Evolutionary conservation across 176 grass and related monocot species (phyloP).

Genomic region (Areca catechu): DNA sequence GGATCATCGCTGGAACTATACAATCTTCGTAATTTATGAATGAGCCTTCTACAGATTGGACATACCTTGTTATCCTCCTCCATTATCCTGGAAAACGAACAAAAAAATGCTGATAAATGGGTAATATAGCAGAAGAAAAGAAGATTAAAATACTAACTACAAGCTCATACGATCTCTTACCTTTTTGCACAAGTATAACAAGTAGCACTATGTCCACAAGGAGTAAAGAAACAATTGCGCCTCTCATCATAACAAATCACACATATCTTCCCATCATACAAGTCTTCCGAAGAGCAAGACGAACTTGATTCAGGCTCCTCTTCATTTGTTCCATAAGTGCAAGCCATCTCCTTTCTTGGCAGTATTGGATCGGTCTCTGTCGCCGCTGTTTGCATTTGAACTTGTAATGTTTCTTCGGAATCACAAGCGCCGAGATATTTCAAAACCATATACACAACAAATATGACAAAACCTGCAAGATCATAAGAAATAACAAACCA

Average conservation of each 20-base stretch:
- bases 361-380: slow-evolving; percentile 33
- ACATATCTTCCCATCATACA: slow-evolving; percentile 40
- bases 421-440: slow-evolving; percentile 21
- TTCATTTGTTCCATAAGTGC: slow-evolving; percentile 25
- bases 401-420: slow-evolving; percentile 1
- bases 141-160: not conserved
- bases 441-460: slow-evolving; percentile 21
- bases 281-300: slow-evolving; percentile 22
- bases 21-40: slow-evolving; percentile 24
- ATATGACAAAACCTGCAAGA: slow-evolving; percentile 20
- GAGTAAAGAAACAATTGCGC: slow-evolving; percentile 36
- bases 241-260: slow-evolving; percentile 33
- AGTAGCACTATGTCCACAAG: slow-evolving; percentile 28
- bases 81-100: slow-evolving; percentile 24
- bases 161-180: not conserved
- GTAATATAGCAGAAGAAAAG: not conserved
- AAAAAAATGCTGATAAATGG: not conserved
- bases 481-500: too few relatives aligned
- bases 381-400: not conserved
- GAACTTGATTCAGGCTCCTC: slow-evolving; percentile 22
- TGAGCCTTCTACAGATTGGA: slow-evolving; percentile 29
- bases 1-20: not conserved
- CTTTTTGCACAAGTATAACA: slow-evolving; percentile 31
- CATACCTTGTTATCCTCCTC: slow-evolving; percentile 29
- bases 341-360: slow-evolving; percentile 26